phyloP scores from a whole-genome alignment of 2,329 filamentous ascomycete species.

The Neopestalotiopsis sp. region DNA sequence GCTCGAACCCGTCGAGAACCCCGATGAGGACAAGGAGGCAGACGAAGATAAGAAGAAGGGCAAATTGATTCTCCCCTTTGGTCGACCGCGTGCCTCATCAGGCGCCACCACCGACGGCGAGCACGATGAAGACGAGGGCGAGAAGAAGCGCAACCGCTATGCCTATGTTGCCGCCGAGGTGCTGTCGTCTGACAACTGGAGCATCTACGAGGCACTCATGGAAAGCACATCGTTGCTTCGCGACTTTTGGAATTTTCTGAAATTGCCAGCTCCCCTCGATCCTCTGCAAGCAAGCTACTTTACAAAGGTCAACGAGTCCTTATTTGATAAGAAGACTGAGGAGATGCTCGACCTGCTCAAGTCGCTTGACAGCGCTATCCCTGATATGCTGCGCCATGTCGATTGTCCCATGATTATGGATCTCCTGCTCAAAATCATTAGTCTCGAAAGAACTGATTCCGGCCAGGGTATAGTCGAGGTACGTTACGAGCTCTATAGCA shows the following conservation, averaged over 20 bases:
- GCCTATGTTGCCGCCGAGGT: constrained; percentile 94
- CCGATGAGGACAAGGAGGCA: constrained; percentile 52
- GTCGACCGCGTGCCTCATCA: constrained; percentile 60
- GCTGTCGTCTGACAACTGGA: constrained; percentile 94
- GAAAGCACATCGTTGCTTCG: constrained; percentile 80
- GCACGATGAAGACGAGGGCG: constrained; percentile 73
- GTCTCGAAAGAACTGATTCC: constrained; percentile 88
- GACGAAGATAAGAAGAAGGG: constrained; percentile 48
- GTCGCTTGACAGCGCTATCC: constrained; percentile 79
- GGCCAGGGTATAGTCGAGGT: constrained; percentile 94
- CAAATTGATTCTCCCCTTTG: constrained; percentile 49
- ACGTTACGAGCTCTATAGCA: constrained; percentile 38
- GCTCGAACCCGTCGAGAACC: constrained; percentile 61
- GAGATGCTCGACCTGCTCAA: constrained; percentile 95
- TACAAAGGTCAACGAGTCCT: constrained; percentile 97
- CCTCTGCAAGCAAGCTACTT: constrained; percentile 96
- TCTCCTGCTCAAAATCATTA: constrained; percentile 93
- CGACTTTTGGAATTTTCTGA: constrained; percentile 91
- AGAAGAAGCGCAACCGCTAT: constrained; percentile 92
- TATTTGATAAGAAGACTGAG: constrained; percentile 97
- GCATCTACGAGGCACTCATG: constrained; percentile 90
- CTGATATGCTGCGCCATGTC: constrained; percentile 88
- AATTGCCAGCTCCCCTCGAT: constrained; percentile 83
- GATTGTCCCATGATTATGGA: constrained; percentile 99
- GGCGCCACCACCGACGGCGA: constrained; percentile 52